Evolutionary conservation across 2,329 filamentous ascomycete genomes (phyloP).

Genomic region (Chalaropsis ovoidea): DNA sequence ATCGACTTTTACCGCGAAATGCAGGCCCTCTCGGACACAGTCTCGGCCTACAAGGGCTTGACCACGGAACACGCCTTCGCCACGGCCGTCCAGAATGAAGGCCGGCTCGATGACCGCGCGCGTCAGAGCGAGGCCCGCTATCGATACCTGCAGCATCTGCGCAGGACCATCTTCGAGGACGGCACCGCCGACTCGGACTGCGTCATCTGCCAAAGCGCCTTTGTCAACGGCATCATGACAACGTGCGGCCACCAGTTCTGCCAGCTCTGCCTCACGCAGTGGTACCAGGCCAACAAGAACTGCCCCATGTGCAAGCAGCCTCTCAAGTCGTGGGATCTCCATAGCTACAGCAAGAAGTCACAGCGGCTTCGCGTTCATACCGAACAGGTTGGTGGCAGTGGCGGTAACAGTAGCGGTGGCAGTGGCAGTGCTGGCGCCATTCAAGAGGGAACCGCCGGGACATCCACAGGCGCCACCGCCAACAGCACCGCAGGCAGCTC

Average conservation of each 20-base stretch:
- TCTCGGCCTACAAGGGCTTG: constrained; percentile 42
- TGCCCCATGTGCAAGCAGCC: constrained; percentile 77
- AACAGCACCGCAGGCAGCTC: background rate
- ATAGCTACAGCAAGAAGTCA: constrained; percentile 76
- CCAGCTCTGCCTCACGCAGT: constrained; percentile 71
- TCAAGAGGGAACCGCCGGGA: too few relatives aligned
- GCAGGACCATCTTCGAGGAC: constrained; percentile 34
- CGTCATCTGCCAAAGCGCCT: constrained; percentile 71
- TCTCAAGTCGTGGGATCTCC: constrained; percentile 57
- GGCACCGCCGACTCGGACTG: constrained; percentile 58
- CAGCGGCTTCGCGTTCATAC: constrained; percentile 57
- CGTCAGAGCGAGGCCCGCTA: constrained; percentile 59
- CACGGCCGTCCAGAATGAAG: background rate
- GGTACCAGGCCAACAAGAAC: constrained; percentile 63
- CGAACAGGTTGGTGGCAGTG: constrained; percentile 24
- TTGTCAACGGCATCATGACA: constrained; percentile 71
- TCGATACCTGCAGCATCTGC: constrained; percentile 45
- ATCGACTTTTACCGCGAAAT: constrained; percentile 85
- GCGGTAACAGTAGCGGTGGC: constrained; percentile 18
- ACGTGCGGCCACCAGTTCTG: constrained; percentile 89
- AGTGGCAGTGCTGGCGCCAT: constrained; percentile 31
- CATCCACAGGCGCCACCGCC: background rate
- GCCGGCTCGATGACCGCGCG: constrained; percentile 40
- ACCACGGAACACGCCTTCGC: background rate
- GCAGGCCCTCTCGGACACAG: constrained; percentile 75